Conservation (phyloP, 2,329 filamentous ascomycete genomes). For the Ceratocystiopsis sp. region DNA sequence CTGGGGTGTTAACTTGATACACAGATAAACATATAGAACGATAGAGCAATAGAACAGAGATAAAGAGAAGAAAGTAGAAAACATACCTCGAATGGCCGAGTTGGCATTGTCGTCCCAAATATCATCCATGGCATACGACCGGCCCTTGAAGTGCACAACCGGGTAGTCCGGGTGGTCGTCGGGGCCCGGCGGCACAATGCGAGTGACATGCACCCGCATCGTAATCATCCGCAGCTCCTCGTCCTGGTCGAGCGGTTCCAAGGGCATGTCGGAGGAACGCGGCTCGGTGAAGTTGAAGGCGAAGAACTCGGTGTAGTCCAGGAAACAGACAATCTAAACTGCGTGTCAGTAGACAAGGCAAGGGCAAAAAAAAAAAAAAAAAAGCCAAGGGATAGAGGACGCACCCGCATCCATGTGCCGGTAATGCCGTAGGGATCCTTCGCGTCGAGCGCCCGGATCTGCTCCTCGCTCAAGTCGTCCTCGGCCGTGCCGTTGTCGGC, state of each 20-base stretch:
- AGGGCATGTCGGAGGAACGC: conserved; percentile 24
- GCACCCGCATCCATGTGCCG: conserved; percentile 53
- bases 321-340: conserved; percentile 26
- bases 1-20: conserved; percentile 15
- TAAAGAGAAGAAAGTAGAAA: neutral
- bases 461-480: neutral
- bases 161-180: conserved; percentile 42
- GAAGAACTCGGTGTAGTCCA: conserved; percentile 58
- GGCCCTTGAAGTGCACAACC: conserved; percentile 51
- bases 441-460: conserved; percentile 21
- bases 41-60: no score
- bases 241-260: conserved; percentile 37
- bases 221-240: conserved; percentile 56
- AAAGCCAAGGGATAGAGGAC: conserved; percentile 9
- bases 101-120: conserved; percentile 53
- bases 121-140: conserved; percentile 43
- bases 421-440: conserved; percentile 54
- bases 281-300: conserved; percentile 43
- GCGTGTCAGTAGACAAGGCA: neutral
- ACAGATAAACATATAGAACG: no score
- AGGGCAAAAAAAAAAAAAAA: neutral
- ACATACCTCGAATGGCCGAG: conserved; percentile 43
- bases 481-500: neutral
- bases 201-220: conserved; percentile 47
- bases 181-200: conserved; percentile 39